Base-by-base conservation (phyloP, 1,139 yeast genomes). In the Pneumocystis sp. region DNA sequence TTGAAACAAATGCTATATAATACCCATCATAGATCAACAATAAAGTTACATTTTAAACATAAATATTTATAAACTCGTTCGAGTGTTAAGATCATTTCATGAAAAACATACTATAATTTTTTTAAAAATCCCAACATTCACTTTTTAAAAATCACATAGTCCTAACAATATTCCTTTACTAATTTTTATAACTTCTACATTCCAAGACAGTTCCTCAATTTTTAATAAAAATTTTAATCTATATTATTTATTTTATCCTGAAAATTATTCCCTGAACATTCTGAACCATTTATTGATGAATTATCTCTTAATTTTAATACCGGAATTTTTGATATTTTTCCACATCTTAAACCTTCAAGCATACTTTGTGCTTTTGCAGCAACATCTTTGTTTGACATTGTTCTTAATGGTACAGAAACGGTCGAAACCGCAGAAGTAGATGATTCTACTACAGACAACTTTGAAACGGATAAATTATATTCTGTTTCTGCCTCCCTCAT, bases 301-400 rank as follows among this genome's bases (percentile, higher is more conserved):
- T 50, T 25, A 50, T 44, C 29, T 6, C 12, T 50, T 50, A 25
- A 1, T 40, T 40, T 17, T 17, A 50, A 4, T 1, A 64, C 19
- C 17, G 37, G 42, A 3, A 61, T 56, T 37, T 56, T 59, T 5
- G 66, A 61, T 40, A 65, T 64, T 25, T 65, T 65, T 19, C 67
- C 67, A 34, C 65, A 64, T 15, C 67, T 63, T 31, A 66, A 59
- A 12, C 67, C 67, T 15, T 64, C 67, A 29, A 66, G 65, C 67
- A 66, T 66, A 25, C 63, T 61, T 37, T 66, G 67, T n/a, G 67
- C 67, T 35, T 65, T 60, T 21, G 66, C 65, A 25, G 67, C 66
- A 45, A 66, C 63, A 61, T 65, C 64, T 40, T 44, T 63, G n/a
- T 61, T 63, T 5, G 65, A 59, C 29, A 62, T 42, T 19, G 66